Evolutionary conservation across 2,329 filamentous ascomycete species (phyloP), one percentile per base, ranked within the genome.

Genomic region (Xylaria digitata): DNA sequence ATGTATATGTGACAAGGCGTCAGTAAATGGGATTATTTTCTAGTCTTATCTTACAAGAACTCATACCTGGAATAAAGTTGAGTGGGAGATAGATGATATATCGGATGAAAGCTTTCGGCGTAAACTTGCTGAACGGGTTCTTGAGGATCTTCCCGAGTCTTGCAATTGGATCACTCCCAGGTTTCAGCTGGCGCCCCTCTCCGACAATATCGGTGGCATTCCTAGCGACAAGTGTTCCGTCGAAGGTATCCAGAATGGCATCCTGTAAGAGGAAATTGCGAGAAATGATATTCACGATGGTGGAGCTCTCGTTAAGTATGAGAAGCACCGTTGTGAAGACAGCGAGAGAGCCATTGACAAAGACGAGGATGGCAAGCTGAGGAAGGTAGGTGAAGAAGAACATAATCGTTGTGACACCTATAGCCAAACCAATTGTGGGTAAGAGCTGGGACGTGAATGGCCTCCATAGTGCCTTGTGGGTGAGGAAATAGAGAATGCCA

Each of bases 41-140:
- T 9, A 6, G 67, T 56, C 63, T 40, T 13, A 61, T 45, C 3
- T 32, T 34, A 7, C 7, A 13, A 21, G 7, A 19, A 7, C 8
- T n/a, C 74, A 58, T 78, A 82, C 80, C 76, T 0, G 95, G 95
- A 59, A 98, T 94, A 77, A 97, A 94, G 82, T 97, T 98, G 67
- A 98, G 85, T 11, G 95, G 94, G 48, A 97, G 84, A 77, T 96
- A 96, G 81, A 97, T 87, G 70, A 97, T 77, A 74, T 95, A 95
- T 67, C 92, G 85, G 45, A 97, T 81, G 50, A 97, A 79, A 7
- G 90, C 89, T 73, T 83, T 87, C 32, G 84, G 83, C 32, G 84
- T 85, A 72, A 87, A 87, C 68, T 82, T 83, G 23, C 83, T 80
- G 71, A 90, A 88, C 0, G 87, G 87, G 53, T 73, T 85, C 78